Conservation (phyloP, 2,329 filamentous ascomycete genomes). For the Aspergillus costaricaensis region DNA sequence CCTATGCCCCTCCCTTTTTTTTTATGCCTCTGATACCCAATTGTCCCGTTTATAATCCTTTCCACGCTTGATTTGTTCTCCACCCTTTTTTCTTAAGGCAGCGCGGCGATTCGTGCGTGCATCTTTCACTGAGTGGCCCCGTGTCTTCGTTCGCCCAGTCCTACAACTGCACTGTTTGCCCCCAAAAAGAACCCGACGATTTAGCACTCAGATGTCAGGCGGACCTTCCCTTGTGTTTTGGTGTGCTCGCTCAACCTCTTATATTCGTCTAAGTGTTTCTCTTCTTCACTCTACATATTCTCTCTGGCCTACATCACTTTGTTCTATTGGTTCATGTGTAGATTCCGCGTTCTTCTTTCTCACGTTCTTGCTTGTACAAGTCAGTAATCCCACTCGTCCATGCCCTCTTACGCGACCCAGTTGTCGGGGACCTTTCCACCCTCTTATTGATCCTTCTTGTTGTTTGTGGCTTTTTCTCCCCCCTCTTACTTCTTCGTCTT, state of each 20-base stretch:
- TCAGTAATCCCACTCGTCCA: not conserved
- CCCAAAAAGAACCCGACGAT: not conserved
- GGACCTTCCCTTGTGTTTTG: not conserved
- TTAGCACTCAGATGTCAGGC: constrained; percentile 1
- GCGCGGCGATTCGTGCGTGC: not conserved
- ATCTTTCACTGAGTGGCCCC: not conserved
- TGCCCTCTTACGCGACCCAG: not conserved
- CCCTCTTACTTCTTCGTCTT: not conserved
- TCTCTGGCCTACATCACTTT: not conserved
- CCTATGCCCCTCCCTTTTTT: not conserved
- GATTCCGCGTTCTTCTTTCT: not conserved
- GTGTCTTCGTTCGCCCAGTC: not conserved
- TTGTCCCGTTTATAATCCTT: not conserved
- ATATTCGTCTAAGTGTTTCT: not conserved
- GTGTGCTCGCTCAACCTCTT: not conserved
- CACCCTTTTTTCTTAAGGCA: not conserved
- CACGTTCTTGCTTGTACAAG: not conserved
- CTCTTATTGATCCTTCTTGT: not conserved
- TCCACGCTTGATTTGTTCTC: constrained; percentile 1
- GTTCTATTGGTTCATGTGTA: not conserved
- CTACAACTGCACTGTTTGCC: not conserved
- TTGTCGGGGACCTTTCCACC: not conserved
- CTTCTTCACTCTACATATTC: constrained; percentile 1
- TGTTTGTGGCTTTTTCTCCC: not conserved
- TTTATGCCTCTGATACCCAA: constrained; percentile 2